phyloP scores from a whole-genome alignment of 257 asterid genomes.

The Capsicum baccatum region DNA sequence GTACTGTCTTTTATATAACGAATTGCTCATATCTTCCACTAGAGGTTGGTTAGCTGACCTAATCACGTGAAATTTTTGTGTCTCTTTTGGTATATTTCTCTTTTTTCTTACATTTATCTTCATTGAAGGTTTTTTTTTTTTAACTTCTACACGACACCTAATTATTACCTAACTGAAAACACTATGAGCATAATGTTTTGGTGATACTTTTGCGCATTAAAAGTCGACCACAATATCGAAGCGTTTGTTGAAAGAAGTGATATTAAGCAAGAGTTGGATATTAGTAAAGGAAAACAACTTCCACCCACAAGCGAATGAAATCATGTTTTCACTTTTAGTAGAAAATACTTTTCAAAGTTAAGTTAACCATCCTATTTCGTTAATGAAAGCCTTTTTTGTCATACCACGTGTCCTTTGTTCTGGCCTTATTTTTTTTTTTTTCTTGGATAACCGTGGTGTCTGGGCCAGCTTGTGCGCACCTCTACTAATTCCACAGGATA shows the following conservation, averaged over 20 bases:
- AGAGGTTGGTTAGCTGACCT: not conserved
- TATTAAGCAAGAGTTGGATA: constrained; percentile 4
- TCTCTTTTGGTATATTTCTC: not conserved
- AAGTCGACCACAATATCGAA: not conserved
- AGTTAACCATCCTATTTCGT: not conserved
- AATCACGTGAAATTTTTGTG: not conserved
- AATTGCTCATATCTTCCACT: not conserved
- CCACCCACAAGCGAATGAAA: not conserved
- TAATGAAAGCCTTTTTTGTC: not conserved
- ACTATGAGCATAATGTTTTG: constrained; percentile 7
- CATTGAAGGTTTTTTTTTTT: not conserved
- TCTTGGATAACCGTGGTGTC: no score
- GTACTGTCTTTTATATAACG: not conserved
- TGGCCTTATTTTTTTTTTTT: no score
- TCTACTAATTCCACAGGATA: no score
- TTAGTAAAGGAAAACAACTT: not conserved
- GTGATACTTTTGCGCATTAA: not conserved
- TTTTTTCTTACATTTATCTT: not conserved
- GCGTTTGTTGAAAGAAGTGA: not conserved
- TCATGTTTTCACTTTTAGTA: not conserved
- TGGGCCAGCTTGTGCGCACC: no score
- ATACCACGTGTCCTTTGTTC: not conserved
- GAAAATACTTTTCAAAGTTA: constrained; percentile 1
- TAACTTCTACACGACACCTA: not conserved
- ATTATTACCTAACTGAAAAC: not conserved